These are phyloP conservation scores for Circinella minor DNA, from an alignment of 371 early-diverging fungal species.

Conservation along the genomic window DNA sequence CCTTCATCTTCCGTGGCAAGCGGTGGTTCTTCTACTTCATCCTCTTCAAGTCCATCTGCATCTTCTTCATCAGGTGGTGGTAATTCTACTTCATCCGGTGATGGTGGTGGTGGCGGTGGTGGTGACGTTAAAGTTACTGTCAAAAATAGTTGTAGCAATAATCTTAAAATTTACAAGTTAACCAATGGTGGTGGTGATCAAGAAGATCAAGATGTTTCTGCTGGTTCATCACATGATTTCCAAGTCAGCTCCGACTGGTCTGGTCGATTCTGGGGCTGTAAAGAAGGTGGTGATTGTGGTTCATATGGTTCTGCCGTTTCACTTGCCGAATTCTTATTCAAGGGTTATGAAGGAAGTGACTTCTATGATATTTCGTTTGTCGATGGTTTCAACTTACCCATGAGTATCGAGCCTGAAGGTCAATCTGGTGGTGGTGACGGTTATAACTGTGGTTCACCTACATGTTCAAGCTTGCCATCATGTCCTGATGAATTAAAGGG, in stretches of 20 bases:
- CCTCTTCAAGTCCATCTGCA: neutral
- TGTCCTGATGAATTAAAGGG: slow-evolving; percentile 22
- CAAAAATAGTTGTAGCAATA: slow-evolving; percentile 36
- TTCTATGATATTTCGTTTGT: slow-evolving; percentile 46
- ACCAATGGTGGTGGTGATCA: slow-evolving; percentile 24
- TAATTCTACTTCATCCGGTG: slow-evolving; percentile 11
- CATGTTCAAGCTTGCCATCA: slow-evolving; percentile 17
- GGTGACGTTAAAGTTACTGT: slow-evolving; percentile 36
- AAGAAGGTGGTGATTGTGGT: slow-evolving; percentile 18
- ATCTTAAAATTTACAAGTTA: slow-evolving; percentile 37
- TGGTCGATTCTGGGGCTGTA: slow-evolving; percentile 44
- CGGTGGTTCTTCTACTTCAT: neutral
- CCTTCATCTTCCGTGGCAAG: neutral
- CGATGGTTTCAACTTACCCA: slow-evolving; percentile 30
- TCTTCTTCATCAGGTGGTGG: slow-evolving; percentile 5
- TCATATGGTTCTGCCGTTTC: slow-evolving; percentile 34
- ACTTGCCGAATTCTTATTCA: slow-evolving; percentile 40
- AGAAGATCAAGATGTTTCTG: slow-evolving; percentile 2
- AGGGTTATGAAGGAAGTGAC: slow-evolving; percentile 27
- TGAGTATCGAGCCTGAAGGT: slow-evolving; percentile 21
- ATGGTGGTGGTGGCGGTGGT: no score
- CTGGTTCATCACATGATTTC: slow-evolving; percentile 12
- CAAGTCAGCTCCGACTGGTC: slow-evolving; percentile 24
- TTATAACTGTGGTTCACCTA: slow-evolving; percentile 22
- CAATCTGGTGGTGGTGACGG: slow-evolving; percentile 7